These are phyloP conservation scores for Fomitopsis betulina DNA, from an alignment of 1,284 basidiomycete genomes.

Conservation along the genomic window DNA sequence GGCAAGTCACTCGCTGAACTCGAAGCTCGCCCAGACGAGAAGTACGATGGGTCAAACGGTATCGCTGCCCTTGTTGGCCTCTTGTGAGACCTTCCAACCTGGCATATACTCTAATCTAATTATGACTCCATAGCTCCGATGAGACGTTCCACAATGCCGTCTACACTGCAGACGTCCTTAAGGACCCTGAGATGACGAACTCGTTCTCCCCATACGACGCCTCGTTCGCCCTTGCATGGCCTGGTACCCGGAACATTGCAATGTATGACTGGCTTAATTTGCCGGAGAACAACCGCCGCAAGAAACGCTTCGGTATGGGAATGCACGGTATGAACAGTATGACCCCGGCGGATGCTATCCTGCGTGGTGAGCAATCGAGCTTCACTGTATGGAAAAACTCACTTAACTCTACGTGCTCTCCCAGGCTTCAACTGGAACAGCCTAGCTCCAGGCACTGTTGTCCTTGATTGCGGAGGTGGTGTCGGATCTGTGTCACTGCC, in stretches of 20 bases:
- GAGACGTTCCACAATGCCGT: conserved; percentile 22
- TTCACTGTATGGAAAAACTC: too few species aligned
- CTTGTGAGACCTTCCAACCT: conserved; percentile 11
- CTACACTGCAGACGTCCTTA: conserved; percentile 23
- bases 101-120: background rate
- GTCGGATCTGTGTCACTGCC: conserved; percentile 17
- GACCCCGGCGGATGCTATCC: conserved; percentile 18
- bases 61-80: conserved; percentile 19
- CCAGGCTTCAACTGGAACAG: conserved; percentile 11
- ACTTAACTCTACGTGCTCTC: too few species aligned
- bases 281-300: conserved; percentile 17
- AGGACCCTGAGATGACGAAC: conserved; percentile 16
- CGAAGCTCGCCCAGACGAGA: conserved; percentile 14
- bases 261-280: conserved; percentile 24
- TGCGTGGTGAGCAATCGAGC: conserved; percentile 11
- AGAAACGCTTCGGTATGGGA: conserved; percentile 20
- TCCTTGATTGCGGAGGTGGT: conserved; percentile 23
- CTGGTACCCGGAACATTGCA: conserved; percentile 14
- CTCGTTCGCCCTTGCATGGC: conserved; percentile 23
- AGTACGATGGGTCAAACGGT: conserved; percentile 23
- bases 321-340: conserved; percentile 23
- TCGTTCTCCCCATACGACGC: conserved; percentile 17
- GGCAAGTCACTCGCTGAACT: conserved; percentile 19
- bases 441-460: conserved; percentile 12
- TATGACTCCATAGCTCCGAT: conserved; percentile 14